phyloP scores from a whole-genome alignment of 1,284 basidiomycete genomes.

The Cryptococcus sp. region DNA sequence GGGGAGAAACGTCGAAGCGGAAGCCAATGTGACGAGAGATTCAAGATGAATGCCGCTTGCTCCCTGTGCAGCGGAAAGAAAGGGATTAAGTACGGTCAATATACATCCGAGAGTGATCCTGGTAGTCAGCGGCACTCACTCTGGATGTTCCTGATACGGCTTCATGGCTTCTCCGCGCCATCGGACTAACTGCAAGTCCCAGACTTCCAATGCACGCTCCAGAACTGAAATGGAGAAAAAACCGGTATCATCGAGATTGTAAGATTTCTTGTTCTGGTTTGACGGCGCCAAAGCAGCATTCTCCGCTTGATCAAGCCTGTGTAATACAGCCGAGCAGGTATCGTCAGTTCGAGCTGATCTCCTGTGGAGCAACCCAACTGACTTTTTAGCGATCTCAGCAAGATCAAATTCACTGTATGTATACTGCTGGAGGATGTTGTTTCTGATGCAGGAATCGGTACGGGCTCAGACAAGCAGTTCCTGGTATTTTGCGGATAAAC shows the following conservation, averaged over 20 bases:
- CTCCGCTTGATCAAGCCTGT: conserved; percentile 56
- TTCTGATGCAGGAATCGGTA: conserved; percentile 29
- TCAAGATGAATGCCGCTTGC: conserved; percentile 85
- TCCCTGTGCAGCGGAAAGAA: conserved; percentile 56
- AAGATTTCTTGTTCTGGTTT: conserved; percentile 57
- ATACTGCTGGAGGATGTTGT: conserved; percentile 55
- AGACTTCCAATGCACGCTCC: conserved; percentile 69
- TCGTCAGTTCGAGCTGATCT: conserved; percentile 5
- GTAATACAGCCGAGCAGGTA: conserved; percentile 5
- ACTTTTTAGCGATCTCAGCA: conserved; percentile 68
- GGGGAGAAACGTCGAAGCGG: conserved; percentile 72
- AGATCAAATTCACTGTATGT: conserved; percentile 79
- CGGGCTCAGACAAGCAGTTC: not conserved
- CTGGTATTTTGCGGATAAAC: not conserved
- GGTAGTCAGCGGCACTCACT: conserved; percentile 58
- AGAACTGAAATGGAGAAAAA: conserved; percentile 67
- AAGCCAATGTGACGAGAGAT: conserved; percentile 86
- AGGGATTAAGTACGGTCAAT: not conserved
- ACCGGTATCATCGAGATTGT: conserved; percentile 90
- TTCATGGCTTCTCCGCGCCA: conserved; percentile 85
- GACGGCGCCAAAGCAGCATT: conserved; percentile 43
- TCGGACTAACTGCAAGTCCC: conserved; percentile 74
- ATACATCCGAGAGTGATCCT: not conserved
- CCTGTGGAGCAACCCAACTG: conserved; percentile 38
- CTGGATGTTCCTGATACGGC: conserved; percentile 70